Percentiles rank a stretch among this genome's conserved stretches.
phyloP scores from a whole-genome alignment of 2,329 filamentous ascomycete genomes.

The Raffaelea arxii region DNA sequence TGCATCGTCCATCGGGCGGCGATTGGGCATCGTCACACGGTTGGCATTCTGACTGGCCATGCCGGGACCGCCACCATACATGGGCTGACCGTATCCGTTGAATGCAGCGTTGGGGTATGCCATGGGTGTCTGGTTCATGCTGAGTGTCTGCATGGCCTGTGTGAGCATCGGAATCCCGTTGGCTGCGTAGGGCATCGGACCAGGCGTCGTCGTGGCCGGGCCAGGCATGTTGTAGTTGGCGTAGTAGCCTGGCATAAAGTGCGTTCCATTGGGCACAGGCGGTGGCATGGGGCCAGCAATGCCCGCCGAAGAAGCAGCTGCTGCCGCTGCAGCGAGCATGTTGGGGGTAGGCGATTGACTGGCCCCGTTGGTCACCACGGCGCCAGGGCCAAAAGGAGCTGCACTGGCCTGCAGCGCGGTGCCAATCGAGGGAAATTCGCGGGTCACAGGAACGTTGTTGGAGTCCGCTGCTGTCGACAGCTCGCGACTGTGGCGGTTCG shows the following conservation, averaged over 20 bases:
- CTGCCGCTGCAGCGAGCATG: slow-evolving; percentile 14
- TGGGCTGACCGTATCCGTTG: slow-evolving; percentile 39
- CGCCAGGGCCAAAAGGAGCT: slow-evolving; percentile 63
- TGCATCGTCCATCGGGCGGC: slow-evolving; percentile 65
- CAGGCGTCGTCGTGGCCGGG: slow-evolving; percentile 3
- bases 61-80: slow-evolving; percentile 27
- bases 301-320: slow-evolving; percentile 16
- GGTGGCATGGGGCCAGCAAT: slow-evolving; percentile 5
- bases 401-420: slow-evolving; percentile 74
- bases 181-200: slow-evolving; percentile 26
- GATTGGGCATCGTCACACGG: slow-evolving; percentile 65
- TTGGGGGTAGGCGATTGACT: slow-evolving; percentile 14
- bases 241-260: slow-evolving; percentile 21
- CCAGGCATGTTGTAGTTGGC: slow-evolving; percentile 10
- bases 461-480: slow-evolving; percentile 41
- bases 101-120: slow-evolving; percentile 52
- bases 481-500: slow-evolving; percentile 64
- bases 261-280: slow-evolving; percentile 14
- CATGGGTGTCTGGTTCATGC: slow-evolving; percentile 35
- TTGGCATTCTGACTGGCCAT: slow-evolving; percentile 63
- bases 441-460: slow-evolving; percentile 23
- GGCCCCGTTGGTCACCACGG: slow-evolving; percentile 12
- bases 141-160: slow-evolving; percentile 60
- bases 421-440: slow-evolving; percentile 51
- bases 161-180: slow-evolving; percentile 49